Evolutionary conservation across 2,329 filamentous ascomycete species (phyloP), one percentile per base, ranked within the genome.

Genomic region (Alternaria conjuncta): DNA sequence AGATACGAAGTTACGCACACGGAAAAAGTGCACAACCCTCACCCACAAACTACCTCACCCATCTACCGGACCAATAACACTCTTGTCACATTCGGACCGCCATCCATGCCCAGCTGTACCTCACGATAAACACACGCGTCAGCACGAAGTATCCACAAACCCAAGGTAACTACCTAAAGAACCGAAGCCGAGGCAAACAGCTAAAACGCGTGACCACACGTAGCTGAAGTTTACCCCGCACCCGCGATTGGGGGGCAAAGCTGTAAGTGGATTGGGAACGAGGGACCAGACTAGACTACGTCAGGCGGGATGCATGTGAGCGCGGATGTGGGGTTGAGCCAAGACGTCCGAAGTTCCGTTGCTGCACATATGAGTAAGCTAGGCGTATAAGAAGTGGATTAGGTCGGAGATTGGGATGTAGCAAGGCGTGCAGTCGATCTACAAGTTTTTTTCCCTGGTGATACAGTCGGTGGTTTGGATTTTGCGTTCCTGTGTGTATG

Each of bases 221-320:
- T 10, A 15, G 49, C 28, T 21, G 20, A 53, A 8, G 13, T 23
- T 36, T 63, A 60, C 60, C 60, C 60, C 60, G 57, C 60, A 60
- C 56, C 60, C 60, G 49, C 60, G 55, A 47, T 60, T 45, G 44
- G 50, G 55, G 55, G 56, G 32, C 28, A 41, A 41, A 41, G 36
- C 36, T 41, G 36, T 41, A 41, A 41, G 36, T 41, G 36, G 36
- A 18, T 3, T 41, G 36, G 36, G 36, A 41, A 41, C 36, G 36
- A 41, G n/a, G 36, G 36, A 41, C 36, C 11, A 3, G 6, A 25
- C 18, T 23, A 28, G 43, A n/a, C 28, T 51, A 51, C 49, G 49
- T 51, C 49, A 23, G 23, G 49, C 49, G 49, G 28, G 49, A 23
- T 41, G 13, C 36, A 41, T 41, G n/a, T 41, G 36, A 41, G 36